A percentile compares a stretch with the other conserved stretches of the same genome.
These are phyloP conservation scores for Isatis tinctoria DNA, from an alignment of 345 rosid genomes.

Conservation along the genomic window DNA sequence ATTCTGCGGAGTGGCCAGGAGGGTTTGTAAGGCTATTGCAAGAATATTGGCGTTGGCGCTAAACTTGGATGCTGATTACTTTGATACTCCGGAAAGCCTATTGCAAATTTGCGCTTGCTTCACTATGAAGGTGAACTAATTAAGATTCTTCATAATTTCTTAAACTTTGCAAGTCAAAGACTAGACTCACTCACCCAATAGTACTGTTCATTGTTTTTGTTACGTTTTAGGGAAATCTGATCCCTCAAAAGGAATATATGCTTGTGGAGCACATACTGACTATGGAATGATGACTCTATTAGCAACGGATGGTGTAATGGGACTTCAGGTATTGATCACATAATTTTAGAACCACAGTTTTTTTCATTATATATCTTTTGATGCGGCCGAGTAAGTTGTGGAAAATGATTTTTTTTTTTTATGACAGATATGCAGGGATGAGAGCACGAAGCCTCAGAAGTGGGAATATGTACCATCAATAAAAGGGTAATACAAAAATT, in stretches of 20 bases:
- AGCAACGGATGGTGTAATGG: conserved; percentile 67
- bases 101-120: conserved; percentile 60
- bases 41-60: conserved; percentile 77
- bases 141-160: too few species aligned
- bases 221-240: conserved; percentile 39
- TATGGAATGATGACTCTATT: conserved; percentile 73
- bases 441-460: conserved; percentile 47
- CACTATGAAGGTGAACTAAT: conserved; percentile 59
- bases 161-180: too few species aligned
- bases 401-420: too few species aligned
- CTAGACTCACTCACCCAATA: too few species aligned
- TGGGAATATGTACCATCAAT: conserved; percentile 78
- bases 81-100: conserved; percentile 76
- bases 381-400: too few species aligned
- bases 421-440: conserved; percentile 75
- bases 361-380: not conserved
- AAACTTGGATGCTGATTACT: conserved; percentile 62
- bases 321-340: conserved; percentile 54
- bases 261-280: conserved; percentile 90
- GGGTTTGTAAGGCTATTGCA: conserved; percentile 55
- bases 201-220: not conserved
- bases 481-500: conserved; percentile 63
- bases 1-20: too few species aligned
- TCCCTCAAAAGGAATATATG: conserved; percentile 70
- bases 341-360: not conserved